Conservation (phyloP, 73 alveolate genomes). For the Symbiodinium pilosum region DNA sequence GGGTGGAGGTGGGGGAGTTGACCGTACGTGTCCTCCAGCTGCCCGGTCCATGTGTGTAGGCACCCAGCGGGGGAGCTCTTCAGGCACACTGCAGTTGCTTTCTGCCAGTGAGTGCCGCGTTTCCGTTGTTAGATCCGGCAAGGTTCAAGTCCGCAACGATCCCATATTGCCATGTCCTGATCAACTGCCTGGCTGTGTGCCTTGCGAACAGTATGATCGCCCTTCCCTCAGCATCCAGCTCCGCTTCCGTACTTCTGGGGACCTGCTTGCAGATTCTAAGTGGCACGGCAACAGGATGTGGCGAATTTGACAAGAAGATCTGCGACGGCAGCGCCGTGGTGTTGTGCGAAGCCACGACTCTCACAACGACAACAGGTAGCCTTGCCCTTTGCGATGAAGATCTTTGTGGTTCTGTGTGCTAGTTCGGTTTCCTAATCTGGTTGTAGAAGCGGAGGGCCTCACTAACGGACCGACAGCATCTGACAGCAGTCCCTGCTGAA, state of each 20-base stretch:
- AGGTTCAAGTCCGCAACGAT: slow-evolving; percentile 5
- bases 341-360: slow-evolving; percentile 30
- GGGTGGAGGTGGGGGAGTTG: slow-evolving; percentile 22
- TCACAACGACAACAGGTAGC: slow-evolving; percentile 6
- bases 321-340: slow-evolving; percentile 84
- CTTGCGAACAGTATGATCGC: slow-evolving; percentile 29
- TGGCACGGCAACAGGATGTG: slow-evolving; percentile 17
- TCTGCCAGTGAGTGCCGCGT: too few relatives aligned
- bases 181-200: slow-evolving; percentile 61
- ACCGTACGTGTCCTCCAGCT: background rate
- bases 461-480: too few relatives aligned
- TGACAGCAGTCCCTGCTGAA: too few relatives aligned
- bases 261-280: background rate
- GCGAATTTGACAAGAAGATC: background rate
- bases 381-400: background rate
- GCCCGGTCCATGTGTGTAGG: background rate
- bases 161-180: slow-evolving; percentile 32
- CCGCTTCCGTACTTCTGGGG: background rate
- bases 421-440: too few relatives aligned
- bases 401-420: too few relatives aligned
- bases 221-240: background rate
- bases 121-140: too few relatives aligned
- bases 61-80: background rate
- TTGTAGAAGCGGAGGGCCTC: too few relatives aligned
- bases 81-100: background rate